Percentiles rank a stretch among this genome's conserved stretches.
phyloP scores from a whole-genome alignment of 106 monocot genomes.

The Triglochin maritima region DNA sequence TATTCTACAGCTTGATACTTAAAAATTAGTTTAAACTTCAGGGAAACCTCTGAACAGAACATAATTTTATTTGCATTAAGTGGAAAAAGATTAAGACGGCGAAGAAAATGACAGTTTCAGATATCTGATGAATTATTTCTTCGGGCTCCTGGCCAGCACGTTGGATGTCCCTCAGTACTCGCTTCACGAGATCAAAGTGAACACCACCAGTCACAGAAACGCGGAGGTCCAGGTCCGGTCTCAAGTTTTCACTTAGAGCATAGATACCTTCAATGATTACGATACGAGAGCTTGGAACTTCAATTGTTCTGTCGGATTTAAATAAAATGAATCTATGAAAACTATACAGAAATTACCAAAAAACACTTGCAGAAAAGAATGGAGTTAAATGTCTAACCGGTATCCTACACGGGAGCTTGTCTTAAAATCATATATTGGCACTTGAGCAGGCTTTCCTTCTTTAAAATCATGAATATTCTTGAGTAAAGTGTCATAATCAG shows the following conservation, averaged over 20 bases:
- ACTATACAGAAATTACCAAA: too few relatives aligned
- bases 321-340: not conserved
- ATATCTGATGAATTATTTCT: conserved; percentile 98
- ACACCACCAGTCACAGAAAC: conserved; percentile 98
- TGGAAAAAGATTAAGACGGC: not conserved
- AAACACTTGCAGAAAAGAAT: conserved; percentile 1
- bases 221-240: conserved; percentile 71
- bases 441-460: conserved; percentile 49
- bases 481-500: conserved; percentile 66
- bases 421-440: conserved; percentile 76
- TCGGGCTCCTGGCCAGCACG: conserved; percentile 95
- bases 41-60: not conserved
- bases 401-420: conserved; percentile 50
- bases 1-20: not conserved
- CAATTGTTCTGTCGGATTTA: conserved; percentile 51
- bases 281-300: conserved; percentile 83
- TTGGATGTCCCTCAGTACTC: conserved; percentile 96
- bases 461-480: conserved; percentile 62
- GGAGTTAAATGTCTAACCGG: conserved; percentile 20
- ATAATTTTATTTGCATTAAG: not conserved
- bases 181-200: conserved; percentile 98
- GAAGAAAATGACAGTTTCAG: conserved; percentile 63
- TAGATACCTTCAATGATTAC: conserved; percentile 95
- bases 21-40: not conserved
- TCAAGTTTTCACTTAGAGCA: conserved; percentile 84